Conservation (phyloP, 1,139 yeast species). For the Chernovozyma sophiae-reginae region DNA sequence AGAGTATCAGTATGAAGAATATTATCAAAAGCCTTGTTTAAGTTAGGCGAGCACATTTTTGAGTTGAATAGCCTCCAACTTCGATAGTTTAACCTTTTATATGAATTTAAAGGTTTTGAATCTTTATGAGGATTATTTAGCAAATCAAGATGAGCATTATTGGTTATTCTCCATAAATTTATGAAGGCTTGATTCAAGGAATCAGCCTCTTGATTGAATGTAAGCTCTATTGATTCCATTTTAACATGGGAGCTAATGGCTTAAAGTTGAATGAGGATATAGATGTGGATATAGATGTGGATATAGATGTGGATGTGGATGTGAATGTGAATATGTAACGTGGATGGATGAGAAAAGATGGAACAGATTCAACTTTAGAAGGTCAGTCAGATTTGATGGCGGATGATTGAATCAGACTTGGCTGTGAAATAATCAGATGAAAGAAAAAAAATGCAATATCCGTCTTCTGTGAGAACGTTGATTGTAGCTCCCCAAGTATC, state of each 20-base stretch:
- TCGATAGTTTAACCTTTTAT: constrained; percentile 22
- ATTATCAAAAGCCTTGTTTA: background rate
- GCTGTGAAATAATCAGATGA: too few species aligned
- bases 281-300: too few species aligned
- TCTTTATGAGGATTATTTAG: background rate
- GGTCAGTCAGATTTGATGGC: too few species aligned
- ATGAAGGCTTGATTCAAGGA: constrained; percentile 12
- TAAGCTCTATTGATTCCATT: constrained; percentile 3
- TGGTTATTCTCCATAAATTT: constrained; percentile 18
- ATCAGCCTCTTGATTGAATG: background rate
- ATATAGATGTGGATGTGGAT: too few species aligned
- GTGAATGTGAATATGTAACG: too few species aligned
- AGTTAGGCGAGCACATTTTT: background rate
- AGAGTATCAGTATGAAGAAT: background rate
- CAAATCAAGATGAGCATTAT: constrained; percentile 5
- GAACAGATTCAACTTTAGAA: too few species aligned
- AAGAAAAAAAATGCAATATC: too few species aligned
- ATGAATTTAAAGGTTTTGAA: constrained; percentile 8
- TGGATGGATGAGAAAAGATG: too few species aligned
- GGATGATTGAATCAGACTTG: too few species aligned
- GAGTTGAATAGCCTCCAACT: constrained; percentile 25
- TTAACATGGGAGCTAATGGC: background rate
- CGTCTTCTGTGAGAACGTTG: too few species aligned
- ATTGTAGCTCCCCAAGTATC: too few species aligned
- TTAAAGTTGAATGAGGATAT: too few species aligned